A percentile compares a stretch with the other conserved stretches of the same genome.
Evolutionary conservation across 1,139 yeast species (phyloP).

Genomic region (Chernovozyma aurita): DNA sequence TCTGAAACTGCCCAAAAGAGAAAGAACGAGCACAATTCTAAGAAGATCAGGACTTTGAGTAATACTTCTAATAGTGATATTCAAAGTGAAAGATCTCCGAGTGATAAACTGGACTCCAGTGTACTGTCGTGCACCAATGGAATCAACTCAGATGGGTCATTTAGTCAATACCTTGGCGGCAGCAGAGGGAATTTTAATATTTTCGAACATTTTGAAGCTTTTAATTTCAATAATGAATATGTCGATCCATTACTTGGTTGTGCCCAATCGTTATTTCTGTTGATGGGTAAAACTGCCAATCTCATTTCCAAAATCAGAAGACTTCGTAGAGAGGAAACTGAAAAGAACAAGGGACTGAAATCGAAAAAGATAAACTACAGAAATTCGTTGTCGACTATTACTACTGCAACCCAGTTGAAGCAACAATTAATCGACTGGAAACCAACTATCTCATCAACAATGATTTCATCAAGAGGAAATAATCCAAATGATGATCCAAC

Average conservation of each 20-base stretch:
- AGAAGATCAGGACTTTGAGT: slow-evolving; percentile 5
- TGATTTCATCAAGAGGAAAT: slow-evolving; percentile 13
- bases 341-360: slow-evolving; percentile 6
- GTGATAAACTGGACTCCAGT: slow-evolving; percentile 22
- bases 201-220: slow-evolving; percentile 30
- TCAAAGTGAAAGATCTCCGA: slow-evolving; percentile 16
- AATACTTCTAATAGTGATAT: slow-evolving; percentile 5
- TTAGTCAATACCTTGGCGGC: slow-evolving; percentile 10
- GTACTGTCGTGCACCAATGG: slow-evolving; percentile 15
- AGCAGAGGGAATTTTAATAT: slow-evolving; percentile 16
- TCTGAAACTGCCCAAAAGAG: slow-evolving; percentile 16
- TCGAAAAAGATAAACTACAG: slow-evolving; percentile 17
- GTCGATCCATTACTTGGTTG: slow-evolving; percentile 67
- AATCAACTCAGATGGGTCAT: slow-evolving; percentile 1
- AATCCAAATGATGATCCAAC: slow-evolving; percentile 18
- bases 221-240: slow-evolving; percentile 28
- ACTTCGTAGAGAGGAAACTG: slow-evolving; percentile 12
- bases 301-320: slow-evolving; percentile 48
- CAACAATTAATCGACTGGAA: slow-evolving; percentile 52
- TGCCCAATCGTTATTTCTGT: slow-evolving; percentile 57
- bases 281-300: slow-evolving; percentile 60
- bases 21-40: slow-evolving; percentile 8
- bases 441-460: slow-evolving; percentile 38
- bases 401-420: slow-evolving; percentile 52
- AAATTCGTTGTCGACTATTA: slow-evolving; percentile 45